A percentile compares a stretch with the other conserved stretches of the same genome.
These are phyloP conservation scores for Trichoderma oligosporum DNA, from an alignment of 2,329 filamentous ascomycete species.

Conservation along the genomic window DNA sequence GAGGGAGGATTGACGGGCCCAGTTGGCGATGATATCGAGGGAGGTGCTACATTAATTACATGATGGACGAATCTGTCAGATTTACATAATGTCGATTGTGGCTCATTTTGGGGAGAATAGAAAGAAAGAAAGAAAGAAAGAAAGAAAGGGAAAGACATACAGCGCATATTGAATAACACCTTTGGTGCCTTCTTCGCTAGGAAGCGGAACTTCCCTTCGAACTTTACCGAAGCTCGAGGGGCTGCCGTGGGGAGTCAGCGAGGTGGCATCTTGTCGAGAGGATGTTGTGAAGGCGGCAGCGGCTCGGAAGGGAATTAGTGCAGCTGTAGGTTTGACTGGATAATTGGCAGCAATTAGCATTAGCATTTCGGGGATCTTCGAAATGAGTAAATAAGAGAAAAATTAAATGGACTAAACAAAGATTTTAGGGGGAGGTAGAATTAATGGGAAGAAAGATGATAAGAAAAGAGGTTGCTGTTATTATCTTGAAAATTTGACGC, in stretches of 20 bases:
- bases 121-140: not conserved
- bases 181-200: constrained; percentile 77
- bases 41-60: constrained; percentile 55
- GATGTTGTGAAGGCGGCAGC: constrained; percentile 63
- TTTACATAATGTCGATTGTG: no score
- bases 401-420: no score
- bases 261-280: constrained; percentile 60
- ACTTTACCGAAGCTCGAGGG: constrained; percentile 51
- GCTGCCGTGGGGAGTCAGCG: constrained; percentile 51
- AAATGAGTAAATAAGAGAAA: no score
- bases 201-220: constrained; percentile 69
- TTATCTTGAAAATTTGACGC: constrained; percentile 30
- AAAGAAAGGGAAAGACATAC: constrained; percentile 50
- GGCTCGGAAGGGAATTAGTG: constrained; percentile 61
- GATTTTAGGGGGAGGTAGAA: not conserved
- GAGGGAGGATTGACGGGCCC: constrained; percentile 77
- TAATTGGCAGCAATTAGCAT: no score
- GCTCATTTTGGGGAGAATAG: no score
- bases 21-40: constrained; percentile 76
- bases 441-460: no score
- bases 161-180: constrained; percentile 79
- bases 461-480: no score
- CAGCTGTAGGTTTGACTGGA: constrained; percentile 62
- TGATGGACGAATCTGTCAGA: not conserved
- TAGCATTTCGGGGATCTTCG: not conserved